Conservation (phyloP, 2,329 filamentous ascomycete species). For the Monilinia fructicola region DNA sequence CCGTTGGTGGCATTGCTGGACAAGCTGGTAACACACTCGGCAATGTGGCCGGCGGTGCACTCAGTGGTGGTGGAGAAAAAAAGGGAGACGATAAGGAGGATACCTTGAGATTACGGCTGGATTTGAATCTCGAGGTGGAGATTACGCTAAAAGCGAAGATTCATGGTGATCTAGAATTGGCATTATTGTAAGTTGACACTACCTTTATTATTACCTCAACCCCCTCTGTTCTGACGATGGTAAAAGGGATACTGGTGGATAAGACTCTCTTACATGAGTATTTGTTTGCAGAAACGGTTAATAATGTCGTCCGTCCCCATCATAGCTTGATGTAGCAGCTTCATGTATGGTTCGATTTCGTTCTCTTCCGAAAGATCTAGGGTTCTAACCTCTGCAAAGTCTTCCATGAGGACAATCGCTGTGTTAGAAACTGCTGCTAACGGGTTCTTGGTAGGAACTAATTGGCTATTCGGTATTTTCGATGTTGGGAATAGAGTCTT, state of each 20-base stretch:
- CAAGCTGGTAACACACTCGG: slow-evolving; percentile 20
- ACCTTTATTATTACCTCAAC: slow-evolving; percentile 5
- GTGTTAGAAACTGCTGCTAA: slow-evolving; percentile 13
- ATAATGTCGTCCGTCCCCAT: slow-evolving; percentile 16
- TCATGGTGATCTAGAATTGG: slow-evolving; percentile 75
- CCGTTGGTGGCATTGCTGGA: slow-evolving; percentile 17
- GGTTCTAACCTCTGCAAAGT: slow-evolving; percentile 1
- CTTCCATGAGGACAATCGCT: slow-evolving; percentile 6
- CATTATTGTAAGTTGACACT: slow-evolving; percentile 35
- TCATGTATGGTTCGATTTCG: slow-evolving; percentile 11
- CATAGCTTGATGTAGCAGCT: slow-evolving; percentile 13
- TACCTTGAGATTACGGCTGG: slow-evolving; percentile 65
- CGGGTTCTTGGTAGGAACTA: slow-evolving; percentile 18
- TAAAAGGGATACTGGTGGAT: slow-evolving; percentile 22
- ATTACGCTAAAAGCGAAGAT: slow-evolving; percentile 79
- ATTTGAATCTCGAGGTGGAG: slow-evolving; percentile 76
- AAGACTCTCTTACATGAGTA: slow-evolving; percentile 20
- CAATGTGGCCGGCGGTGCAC: slow-evolving; percentile 9
- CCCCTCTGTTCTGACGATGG: slow-evolving; percentile 21
- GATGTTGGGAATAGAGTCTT: slow-evolving; percentile 14
- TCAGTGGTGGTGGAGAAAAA: slow-evolving; percentile 12
- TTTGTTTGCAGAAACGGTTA: slow-evolving; percentile 20
- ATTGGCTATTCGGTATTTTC: slow-evolving; percentile 16
- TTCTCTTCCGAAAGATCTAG: neutral
- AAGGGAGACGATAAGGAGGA: slow-evolving; percentile 44